A percentile compares a stretch with the other conserved stretches of the same genome.
Evolutionary conservation across 441 rosid genomes (phyloP).

Genomic region (Flueggea neowawraea): DNA sequence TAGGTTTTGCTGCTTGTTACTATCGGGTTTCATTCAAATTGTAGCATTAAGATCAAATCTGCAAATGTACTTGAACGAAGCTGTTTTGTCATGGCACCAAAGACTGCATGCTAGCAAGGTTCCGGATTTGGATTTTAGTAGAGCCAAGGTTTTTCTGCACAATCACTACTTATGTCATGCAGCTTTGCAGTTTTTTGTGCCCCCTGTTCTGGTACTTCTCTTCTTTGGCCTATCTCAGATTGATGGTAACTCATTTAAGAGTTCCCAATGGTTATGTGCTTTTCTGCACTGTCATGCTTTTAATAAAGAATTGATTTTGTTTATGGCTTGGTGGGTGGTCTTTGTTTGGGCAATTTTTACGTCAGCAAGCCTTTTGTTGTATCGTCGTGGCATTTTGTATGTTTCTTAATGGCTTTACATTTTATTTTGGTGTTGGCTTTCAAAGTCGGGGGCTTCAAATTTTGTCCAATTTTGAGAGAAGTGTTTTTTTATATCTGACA

Average conservation of each 20-base stretch:
- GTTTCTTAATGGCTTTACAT: slow-evolving; percentile 44
- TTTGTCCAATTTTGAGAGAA: slow-evolving; percentile 17
- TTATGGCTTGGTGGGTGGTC: slow-evolving; percentile 90
- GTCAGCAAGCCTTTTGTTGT: slow-evolving; percentile 57
- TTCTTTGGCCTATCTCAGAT: slow-evolving; percentile 67
- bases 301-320: slow-evolving; percentile 44
- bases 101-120: slow-evolving; percentile 79
- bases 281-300: slow-evolving; percentile 51
- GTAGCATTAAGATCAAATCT: slow-evolving; percentile 64
- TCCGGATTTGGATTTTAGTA: slow-evolving; percentile 86
- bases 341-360: slow-evolving; percentile 64
- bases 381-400: slow-evolving; percentile 59
- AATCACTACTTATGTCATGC: slow-evolving; percentile 85
- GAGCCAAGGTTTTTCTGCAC: slow-evolving; percentile 90
- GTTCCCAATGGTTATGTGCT: slow-evolving; percentile 33
- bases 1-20: slow-evolving; percentile 50
- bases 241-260: slow-evolving; percentile 40
- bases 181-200: slow-evolving; percentile 67
- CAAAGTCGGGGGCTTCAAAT: background rate
- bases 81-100: slow-evolving; percentile 88
- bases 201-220: slow-evolving; percentile 52
- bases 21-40: slow-evolving; percentile 54
- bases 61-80: slow-evolving; percentile 95
- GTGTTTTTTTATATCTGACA: slow-evolving; percentile 13
- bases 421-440: slow-evolving; percentile 6